Base-by-base conservation (phyloP, 805 yeast species). In the Ogataea angusta region DNA sequence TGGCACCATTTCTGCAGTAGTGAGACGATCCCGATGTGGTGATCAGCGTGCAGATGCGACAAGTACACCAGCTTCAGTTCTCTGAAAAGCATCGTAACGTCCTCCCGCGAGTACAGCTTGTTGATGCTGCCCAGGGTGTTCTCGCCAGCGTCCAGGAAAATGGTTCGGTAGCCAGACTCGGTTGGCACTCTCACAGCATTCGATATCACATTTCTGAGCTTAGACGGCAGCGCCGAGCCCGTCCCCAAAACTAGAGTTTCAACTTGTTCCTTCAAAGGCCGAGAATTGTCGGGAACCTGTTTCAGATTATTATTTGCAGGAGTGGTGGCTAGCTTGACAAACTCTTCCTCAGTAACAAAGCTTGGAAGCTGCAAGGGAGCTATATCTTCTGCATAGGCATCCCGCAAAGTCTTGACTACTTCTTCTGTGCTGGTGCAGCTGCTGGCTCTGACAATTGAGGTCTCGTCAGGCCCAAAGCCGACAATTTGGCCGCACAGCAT, bases 41-140 rank as follows among this genome's bases (percentile, higher is more conserved):
- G 99, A 59, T 93, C 99, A 0, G 98, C 99, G 63, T 93, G 99
- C 52, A 91, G 68, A 68, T 93, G 99, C 51, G 95, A 84, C 39
- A 93, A 66, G 54, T 77, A 85, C 15, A 91, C 67, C 39, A 86
- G 43, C 23, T 73, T 66, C 42, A 90, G 63, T 52, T 90, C 95
- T 29, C 63, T 49, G 47, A 90, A 69, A 2, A 84, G 30, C 38
- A 17, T 32, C 2, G 54, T 52, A 2, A 68, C 47, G 13, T 72
- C 71, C 1, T 65, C 66, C 8, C 69, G 66, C 0, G 81, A 80
- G 46, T 78, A 78, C 42, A 77, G 68, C 49, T 98, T 74, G 23
- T 66, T 59, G 46, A 93, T 62, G 0, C 85, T 65, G 2, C 95
- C 96, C 16, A 83, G 53, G 0, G 98, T 87, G 44, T 87, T 89